Percentiles rank a stretch among this genome's conserved stretches.
Conservation (phyloP, 2,329 filamentous ascomycete species). For the Geoglossum cookeanum region DNA sequence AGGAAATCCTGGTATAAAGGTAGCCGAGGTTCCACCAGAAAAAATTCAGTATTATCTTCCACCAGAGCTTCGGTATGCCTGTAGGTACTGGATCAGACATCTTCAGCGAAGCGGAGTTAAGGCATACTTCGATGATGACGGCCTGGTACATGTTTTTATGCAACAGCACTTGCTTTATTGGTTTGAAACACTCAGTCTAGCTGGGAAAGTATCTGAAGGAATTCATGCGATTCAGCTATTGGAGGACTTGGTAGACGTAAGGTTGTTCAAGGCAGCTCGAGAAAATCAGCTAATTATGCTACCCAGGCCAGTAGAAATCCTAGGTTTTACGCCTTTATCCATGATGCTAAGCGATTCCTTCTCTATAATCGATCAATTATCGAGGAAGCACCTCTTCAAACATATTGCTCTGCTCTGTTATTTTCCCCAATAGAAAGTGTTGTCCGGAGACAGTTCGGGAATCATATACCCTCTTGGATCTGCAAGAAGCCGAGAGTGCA, state of each 20-base stretch:
- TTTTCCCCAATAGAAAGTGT: too few relatives aligned
- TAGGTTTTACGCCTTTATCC: conserved; percentile 9
- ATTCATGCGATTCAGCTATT: too few relatives aligned
- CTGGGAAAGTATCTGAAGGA: conserved; percentile 13
- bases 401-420: conserved; percentile 18
- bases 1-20: too few relatives aligned
- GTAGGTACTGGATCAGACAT: conserved; percentile 23
- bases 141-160: conserved; percentile 13
- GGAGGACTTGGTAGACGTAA: too few relatives aligned
- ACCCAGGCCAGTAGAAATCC: too few relatives aligned
- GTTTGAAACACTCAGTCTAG: conserved; percentile 24
- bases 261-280: too few relatives aligned
- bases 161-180: too few relatives aligned
- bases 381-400: conserved; percentile 15
- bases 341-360: conserved; percentile 17
- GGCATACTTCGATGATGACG: background rate
- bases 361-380: conserved; percentile 13
- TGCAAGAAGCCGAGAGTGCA: too few relatives aligned
- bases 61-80: conserved; percentile 22
- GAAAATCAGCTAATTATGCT: too few relatives aligned
- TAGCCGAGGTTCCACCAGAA: conserved; percentile 11
- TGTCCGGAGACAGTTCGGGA: too few relatives aligned
- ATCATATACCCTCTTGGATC: too few relatives aligned
- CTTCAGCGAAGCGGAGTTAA: conserved; percentile 11
- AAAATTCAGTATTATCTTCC: conserved; percentile 13